Evolutionary conservation across 352 stramenopile species (phyloP).

Genomic region (Phytophthora crassamura): DNA sequence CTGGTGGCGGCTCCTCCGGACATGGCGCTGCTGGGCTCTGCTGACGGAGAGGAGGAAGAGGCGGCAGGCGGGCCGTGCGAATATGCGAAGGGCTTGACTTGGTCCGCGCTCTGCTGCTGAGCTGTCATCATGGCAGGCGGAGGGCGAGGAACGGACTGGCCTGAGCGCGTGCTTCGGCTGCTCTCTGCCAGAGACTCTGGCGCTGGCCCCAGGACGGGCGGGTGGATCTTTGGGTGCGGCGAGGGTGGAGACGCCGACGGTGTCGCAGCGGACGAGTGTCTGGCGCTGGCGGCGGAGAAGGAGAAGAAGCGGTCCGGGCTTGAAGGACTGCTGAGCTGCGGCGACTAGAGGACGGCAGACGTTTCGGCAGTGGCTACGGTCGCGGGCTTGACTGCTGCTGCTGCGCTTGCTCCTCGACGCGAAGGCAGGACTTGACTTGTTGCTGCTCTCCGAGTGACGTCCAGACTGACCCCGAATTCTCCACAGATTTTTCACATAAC

Average conservation of each 20-base stretch:
- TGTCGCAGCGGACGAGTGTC: not conserved
- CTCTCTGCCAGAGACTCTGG: conserved; percentile 14
- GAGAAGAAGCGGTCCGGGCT: too few relatives aligned
- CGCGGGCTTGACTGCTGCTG: too few relatives aligned
- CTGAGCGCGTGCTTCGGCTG: conserved; percentile 5
- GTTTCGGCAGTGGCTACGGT: too few relatives aligned
- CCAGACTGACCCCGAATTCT: conserved; percentile 18
- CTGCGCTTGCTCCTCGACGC: too few relatives aligned
- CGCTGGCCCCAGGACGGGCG: conserved; percentile 13
- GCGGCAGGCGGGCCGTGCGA: conserved; percentile 31
- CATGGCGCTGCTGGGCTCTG: conserved; percentile 17
- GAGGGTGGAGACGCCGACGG: not conserved
- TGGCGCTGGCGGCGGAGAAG: not conserved
- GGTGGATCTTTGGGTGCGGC: conserved; percentile 19
- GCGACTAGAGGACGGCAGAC: not conserved
- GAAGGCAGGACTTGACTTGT: too few relatives aligned
- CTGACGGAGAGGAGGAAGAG: conserved; percentile 1
- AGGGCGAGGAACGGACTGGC: conserved; percentile 16
- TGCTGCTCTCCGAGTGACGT: too few relatives aligned
- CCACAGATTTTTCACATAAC: conserved; percentile 40
- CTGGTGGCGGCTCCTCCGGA: conserved; percentile 22
- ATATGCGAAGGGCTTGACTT: conserved; percentile 51
- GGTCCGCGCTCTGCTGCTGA: conserved; percentile 54
- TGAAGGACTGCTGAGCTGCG: not conserved
- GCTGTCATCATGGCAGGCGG: conserved; percentile 62